These are phyloP conservation scores for Stentor roeselii DNA, from an alignment of 73 alveolate species.

Conservation along the genomic window DNA sequence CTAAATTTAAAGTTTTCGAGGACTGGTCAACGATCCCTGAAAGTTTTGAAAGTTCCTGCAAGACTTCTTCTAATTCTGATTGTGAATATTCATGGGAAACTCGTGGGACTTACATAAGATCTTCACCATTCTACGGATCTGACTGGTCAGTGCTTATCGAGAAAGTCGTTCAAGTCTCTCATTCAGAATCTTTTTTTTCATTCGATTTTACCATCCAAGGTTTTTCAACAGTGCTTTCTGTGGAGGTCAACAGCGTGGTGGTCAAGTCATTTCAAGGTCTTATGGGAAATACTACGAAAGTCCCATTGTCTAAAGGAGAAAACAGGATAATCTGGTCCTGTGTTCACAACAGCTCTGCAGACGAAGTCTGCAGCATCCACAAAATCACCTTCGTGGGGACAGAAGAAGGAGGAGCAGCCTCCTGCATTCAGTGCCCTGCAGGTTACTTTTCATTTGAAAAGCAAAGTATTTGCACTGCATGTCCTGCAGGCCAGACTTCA, in stretches of 20 bases:
- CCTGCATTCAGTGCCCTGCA: neutral
- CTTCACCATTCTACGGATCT: neutral
- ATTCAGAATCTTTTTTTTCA: neutral
- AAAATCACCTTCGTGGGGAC: neutral
- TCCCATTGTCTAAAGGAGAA: neutral
- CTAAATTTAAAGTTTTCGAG: neutral
- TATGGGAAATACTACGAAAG: neutral
- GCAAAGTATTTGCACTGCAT: neutral
- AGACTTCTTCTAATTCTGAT: neutral
- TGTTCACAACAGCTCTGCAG: neutral
- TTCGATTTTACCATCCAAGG: neutral
- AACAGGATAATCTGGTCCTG: neutral
- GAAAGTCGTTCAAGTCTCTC: neutral
- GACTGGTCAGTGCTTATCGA: neutral
- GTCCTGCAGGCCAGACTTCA: neutral
- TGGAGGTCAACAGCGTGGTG: neutral
- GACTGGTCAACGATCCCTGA: neutral
- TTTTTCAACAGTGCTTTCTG: neutral
- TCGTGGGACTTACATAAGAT: neutral
- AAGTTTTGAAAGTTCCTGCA: neutral
- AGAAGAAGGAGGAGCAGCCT: neutral
- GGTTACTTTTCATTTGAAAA: neutral
- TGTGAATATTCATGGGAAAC: neutral
- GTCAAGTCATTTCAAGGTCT: neutral
- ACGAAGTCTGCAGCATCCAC: neutral